Evolutionary conservation across 495 filamentous ascomycete species (phyloP).

Genomic region (Penicillium coffeae): DNA sequence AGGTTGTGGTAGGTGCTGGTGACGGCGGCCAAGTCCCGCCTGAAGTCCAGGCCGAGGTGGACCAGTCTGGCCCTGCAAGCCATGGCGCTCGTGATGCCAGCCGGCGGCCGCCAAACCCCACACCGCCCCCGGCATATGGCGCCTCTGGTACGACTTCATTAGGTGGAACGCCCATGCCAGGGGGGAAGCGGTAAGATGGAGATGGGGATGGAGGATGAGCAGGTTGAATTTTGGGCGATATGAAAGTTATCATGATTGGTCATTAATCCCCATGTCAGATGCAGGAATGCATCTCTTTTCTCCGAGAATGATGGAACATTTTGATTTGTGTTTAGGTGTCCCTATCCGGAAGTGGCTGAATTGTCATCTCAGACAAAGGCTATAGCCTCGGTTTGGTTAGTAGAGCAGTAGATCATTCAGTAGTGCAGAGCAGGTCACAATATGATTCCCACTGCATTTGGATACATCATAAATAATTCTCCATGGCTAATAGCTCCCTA

Average conservation of each 20-base stretch:
- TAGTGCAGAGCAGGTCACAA: not conserved
- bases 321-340: not conserved
- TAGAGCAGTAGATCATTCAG: not conserved
- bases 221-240: too few relatives aligned
- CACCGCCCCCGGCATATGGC: constrained; percentile 43
- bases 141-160: constrained; percentile 35
- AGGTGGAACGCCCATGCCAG: constrained; percentile 26
- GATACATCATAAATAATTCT: not conserved
- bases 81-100: constrained; percentile 16
- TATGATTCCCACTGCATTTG: not conserved
- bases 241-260: not conserved
- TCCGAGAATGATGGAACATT: not conserved
- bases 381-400: not conserved
- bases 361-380: too few relatives aligned
- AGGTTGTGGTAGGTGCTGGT: constrained; percentile 78
- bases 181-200: constrained; percentile 30
- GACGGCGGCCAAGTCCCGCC: constrained; percentile 58
- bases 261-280: not conserved
- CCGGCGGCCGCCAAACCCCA: constrained; percentile 29
- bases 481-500: not conserved
- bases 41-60: constrained; percentile 6
- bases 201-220: not conserved
- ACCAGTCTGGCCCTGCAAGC: constrained; percentile 13
- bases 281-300: not conserved
- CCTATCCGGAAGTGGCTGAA: too few relatives aligned